phyloP scores from a whole-genome alignment of 108 stramenopile species.

The Epithemia pelagica region DNA sequence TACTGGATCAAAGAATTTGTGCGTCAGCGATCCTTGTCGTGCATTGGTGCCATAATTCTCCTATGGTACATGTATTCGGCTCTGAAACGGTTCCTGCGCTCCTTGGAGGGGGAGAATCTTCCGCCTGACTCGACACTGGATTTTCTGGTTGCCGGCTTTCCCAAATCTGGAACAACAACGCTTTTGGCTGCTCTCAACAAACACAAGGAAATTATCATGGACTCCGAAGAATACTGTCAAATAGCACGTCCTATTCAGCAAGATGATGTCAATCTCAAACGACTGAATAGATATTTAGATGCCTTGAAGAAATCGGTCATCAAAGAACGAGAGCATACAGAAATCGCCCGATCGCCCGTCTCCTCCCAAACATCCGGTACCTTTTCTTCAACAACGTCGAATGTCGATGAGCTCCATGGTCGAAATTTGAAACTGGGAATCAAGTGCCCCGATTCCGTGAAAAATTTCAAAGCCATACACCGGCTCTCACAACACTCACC shows the following conservation, averaged over 20 bases:
- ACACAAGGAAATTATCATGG: slow-evolving; percentile 22
- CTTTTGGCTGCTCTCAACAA: slow-evolving; percentile 19
- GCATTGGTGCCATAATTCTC: neutral
- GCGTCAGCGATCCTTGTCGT: neutral
- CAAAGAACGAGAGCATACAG: neutral
- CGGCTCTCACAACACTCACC: slow-evolving; percentile 8
- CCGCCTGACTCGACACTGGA: slow-evolving; percentile 4
- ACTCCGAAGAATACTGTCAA: slow-evolving; percentile 19
- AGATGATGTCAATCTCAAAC: neutral
- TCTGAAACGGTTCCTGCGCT: neutral
- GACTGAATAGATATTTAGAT: slow-evolving; percentile 13
- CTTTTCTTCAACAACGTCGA: neutral
- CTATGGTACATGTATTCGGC: neutral
- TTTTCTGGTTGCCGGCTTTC: slow-evolving; percentile 21
- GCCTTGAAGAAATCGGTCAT: neutral
- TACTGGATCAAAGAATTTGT: neutral
- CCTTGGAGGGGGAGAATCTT: neutral
- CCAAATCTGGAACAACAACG: slow-evolving; percentile 21
- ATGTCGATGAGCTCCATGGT: neutral
- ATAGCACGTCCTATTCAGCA: slow-evolving; percentile 4
- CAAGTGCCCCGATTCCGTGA: slow-evolving; percentile 24
- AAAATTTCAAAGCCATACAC: slow-evolving; percentile 15
- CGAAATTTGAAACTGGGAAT: slow-evolving; percentile 17
- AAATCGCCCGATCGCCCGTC: neutral
- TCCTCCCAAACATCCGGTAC: neutral